phyloP scores from a whole-genome alignment of 129 eudicot genomes.

The Flaveria sonorensis region DNA sequence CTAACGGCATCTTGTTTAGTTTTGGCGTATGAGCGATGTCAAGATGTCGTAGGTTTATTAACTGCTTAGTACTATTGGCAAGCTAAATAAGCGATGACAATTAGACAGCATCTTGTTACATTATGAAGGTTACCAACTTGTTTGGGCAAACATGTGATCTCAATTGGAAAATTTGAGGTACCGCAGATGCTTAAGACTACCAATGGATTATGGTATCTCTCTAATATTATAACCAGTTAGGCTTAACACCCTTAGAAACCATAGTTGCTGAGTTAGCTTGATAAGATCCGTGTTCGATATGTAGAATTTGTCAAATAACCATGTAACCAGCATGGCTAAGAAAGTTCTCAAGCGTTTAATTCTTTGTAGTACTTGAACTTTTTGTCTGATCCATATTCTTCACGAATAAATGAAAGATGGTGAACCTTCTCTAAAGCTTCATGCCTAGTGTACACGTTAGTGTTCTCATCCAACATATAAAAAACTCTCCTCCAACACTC shows the following conservation, averaged over 20 bases:
- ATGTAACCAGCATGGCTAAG: too few relatives aligned
- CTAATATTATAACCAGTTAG: too few relatives aligned
- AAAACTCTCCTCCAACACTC: conserved; percentile 7
- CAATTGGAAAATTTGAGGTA: background rate
- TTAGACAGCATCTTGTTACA: background rate
- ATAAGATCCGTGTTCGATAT: too few relatives aligned
- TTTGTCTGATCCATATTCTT: too few relatives aligned
- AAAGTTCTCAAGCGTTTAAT: too few relatives aligned
- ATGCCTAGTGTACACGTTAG: background rate
- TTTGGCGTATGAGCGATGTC: background rate
- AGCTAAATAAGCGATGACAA: background rate
- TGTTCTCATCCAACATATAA: background rate
- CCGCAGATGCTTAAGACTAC: too few relatives aligned
- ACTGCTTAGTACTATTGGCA: background rate
- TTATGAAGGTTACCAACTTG: background rate
- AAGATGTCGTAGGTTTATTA: background rate
- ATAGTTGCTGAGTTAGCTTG: too few relatives aligned
- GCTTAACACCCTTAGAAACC: too few relatives aligned
- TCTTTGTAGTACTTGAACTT: background rate
- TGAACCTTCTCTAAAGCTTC: background rate
- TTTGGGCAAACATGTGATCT: background rate
- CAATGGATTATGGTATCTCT: too few relatives aligned
- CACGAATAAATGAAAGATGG: background rate
- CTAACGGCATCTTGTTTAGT: background rate
- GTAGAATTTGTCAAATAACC: too few relatives aligned